A percentile compares a stretch with the other conserved stretches of the same genome.
Conservation (phyloP, 352 stramenopile genomes). For the Pythium aphanidermatum region DNA sequence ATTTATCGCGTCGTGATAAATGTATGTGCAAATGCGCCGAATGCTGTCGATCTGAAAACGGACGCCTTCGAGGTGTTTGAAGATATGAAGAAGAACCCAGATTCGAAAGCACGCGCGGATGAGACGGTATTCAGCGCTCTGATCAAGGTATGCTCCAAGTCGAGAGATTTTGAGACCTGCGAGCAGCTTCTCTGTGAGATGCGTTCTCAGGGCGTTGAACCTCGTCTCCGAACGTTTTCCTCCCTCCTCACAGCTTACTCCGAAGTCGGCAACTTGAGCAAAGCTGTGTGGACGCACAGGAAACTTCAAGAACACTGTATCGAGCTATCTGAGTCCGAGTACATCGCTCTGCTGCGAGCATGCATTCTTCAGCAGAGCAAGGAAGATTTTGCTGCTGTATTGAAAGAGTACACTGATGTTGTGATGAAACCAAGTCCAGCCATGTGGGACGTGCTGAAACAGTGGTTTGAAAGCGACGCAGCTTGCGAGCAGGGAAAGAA, state of each 20-base stretch:
- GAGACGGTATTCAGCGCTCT: conserved; percentile 73
- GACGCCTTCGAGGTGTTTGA: conserved; percentile 23
- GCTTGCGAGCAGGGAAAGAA: conserved; percentile 44
- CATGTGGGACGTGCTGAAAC: conserved; percentile 59
- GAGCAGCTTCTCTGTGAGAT: conserved; percentile 45
- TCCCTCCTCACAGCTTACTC: conserved; percentile 60
- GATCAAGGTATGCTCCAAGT: conserved; percentile 66
- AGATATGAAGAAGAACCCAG: conserved; percentile 7
- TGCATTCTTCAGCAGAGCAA: conserved; percentile 32
- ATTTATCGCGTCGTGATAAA: conserved; percentile 31
- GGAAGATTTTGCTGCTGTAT: conserved; percentile 44
- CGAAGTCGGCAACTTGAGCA: conserved; percentile 39
- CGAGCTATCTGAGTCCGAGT: conserved; percentile 59
- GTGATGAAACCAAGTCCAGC: conserved; percentile 38
- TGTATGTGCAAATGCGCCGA: conserved; percentile 17
- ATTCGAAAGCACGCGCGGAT: conserved; percentile 25
- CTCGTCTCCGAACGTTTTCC: conserved; percentile 71
- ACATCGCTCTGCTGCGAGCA: conserved; percentile 45
- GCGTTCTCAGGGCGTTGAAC: conserved; percentile 33
- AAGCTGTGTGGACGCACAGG: conserved; percentile 48
- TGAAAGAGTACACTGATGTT: conserved; percentile 55
- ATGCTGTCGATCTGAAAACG: conserved; percentile 7
- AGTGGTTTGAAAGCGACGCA: conserved; percentile 69
- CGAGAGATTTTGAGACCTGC: conserved; percentile 46
- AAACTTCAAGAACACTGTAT: conserved; percentile 40